Conservation (phyloP, 805 yeast species). For the Metschnikowia arizonensis region DNA sequence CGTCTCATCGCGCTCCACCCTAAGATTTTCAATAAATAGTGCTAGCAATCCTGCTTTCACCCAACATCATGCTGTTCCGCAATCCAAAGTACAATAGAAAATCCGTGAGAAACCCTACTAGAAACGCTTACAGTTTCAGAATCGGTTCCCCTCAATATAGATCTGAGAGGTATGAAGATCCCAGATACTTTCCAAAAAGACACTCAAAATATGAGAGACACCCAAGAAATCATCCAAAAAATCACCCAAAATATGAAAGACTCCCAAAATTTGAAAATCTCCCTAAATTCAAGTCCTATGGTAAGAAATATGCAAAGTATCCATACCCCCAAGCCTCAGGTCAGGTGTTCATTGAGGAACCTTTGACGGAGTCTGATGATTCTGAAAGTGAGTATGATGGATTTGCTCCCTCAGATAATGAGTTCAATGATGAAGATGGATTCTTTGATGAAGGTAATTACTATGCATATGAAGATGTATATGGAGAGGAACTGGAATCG, state of each 20-base stretch:
- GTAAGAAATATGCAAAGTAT: constrained; percentile 28
- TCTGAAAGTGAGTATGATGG: constrained; percentile 23
- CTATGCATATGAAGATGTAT: neutral
- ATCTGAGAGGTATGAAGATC: too few species aligned
- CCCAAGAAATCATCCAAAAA: constrained; percentile 4
- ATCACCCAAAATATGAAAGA: neutral
- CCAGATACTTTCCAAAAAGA: constrained; percentile 5
- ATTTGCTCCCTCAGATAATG: constrained; percentile 19
- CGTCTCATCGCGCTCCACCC: constrained; percentile 17
- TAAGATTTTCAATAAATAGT: constrained; percentile 8
- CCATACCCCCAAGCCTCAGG: constrained; percentile 33
- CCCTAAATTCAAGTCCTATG: constrained; percentile 6
- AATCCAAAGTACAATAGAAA: constrained; percentile 26
- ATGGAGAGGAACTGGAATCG: constrained; percentile 15
- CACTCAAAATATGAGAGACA: constrained; percentile 2
- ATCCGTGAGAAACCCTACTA: constrained; percentile 14
- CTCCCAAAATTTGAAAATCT: neutral
- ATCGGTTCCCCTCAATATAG: too few species aligned
- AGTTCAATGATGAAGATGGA: constrained; percentile 1
- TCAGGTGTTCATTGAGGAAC: constrained; percentile 41
- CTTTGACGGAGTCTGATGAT: constrained; percentile 33
- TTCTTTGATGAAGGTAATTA: neutral
- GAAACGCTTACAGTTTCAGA: too few species aligned
- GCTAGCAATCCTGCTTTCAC: neutral
- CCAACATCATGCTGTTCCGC: constrained; percentile 14